Conservation (phyloP, 352 stramenopile genomes). For the Globisporangium recalcitrans region DNA sequence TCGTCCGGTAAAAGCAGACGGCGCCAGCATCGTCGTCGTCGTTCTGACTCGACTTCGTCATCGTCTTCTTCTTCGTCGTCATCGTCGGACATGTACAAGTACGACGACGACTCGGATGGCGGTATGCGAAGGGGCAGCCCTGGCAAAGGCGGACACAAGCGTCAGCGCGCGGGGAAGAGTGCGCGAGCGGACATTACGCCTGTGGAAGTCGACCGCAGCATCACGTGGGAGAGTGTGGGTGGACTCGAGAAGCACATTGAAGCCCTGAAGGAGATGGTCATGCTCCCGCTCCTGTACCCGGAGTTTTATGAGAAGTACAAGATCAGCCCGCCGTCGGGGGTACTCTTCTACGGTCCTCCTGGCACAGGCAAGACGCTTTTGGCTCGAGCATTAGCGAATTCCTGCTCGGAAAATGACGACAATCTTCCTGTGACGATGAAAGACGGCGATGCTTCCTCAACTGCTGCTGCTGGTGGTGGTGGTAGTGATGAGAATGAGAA, state of each 20-base stretch:
- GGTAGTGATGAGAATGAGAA: conserved; percentile 13
- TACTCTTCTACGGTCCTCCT: conserved; percentile 88
- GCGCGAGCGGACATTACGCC: conserved; percentile 75
- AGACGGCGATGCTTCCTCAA: conserved; percentile 10
- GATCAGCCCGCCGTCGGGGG: conserved; percentile 73
- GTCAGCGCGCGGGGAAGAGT: conserved; percentile 30
- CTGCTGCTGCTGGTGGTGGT: conserved; percentile 9
- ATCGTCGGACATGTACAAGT: conserved; percentile 52
- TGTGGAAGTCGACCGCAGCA: conserved; percentile 72
- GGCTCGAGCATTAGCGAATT: conserved; percentile 86
- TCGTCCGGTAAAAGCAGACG: conserved; percentile 24
- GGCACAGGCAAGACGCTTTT: conserved; percentile 92
- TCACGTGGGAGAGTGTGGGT: conserved; percentile 85
- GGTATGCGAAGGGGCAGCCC: conserved; percentile 56
- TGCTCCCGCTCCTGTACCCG: conserved; percentile 90
- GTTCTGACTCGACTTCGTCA: conserved; percentile 20
- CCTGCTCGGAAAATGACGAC: conserved; percentile 46
- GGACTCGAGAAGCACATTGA: conserved; percentile 83
- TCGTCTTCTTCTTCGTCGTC: conserved; percentile 46
- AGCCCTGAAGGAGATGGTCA: conserved; percentile 92
- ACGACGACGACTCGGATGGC: conserved; percentile 58
- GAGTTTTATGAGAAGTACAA: conserved; percentile 91
- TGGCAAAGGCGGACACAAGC: conserved; percentile 21
- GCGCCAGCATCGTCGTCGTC: conserved; percentile 22
- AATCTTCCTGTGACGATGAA: conserved; percentile 9